Base-by-base conservation (phyloP, 345 rosid species). In the Eucalyptus decipiens region DNA sequence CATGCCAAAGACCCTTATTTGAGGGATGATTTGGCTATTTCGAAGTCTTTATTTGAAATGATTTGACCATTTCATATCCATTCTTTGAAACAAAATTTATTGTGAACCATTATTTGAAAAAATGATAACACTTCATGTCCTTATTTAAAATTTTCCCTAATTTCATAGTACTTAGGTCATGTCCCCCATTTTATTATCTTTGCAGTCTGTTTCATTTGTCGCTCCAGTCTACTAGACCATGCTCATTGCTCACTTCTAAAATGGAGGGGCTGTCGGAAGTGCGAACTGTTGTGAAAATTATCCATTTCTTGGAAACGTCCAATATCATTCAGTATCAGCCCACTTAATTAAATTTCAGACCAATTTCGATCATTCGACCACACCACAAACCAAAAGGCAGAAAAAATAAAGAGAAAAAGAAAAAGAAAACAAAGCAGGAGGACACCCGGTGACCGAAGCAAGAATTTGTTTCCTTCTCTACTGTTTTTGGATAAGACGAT, bases 61-160 rank as follows among this genome's bases (percentile, higher is more conserved):
- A 52, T 52, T 21, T 52, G 58, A 8, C 0, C 1, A 52, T 2
- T 52, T 52, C 26, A 52, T 52, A 21, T 52, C 58, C 58, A 0
- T 52, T 21, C 1, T 52, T 52, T 19, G 2, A 52, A 52, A 52
- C 5, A 21, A 52, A 52, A 52, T 52, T 4, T 8, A 52, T 0
- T 8, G 0, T 0, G 4, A 52, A 52, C 4, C 1, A 52, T 52
- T 21, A 52, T 52, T 52, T 52, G 2, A 52, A 8, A 52, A 52
- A 52, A 52, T 52, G 1, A 52, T 1, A 19, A 19, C 4, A 52
- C 5, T 19, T 19, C 4, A 4, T 18, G 1, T 19, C 0, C 0
- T 52, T 19, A 52, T 52, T 51, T 8, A 52, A 0, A 52, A 52
- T 52, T 4, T 52, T 21, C 1, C 24, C 1, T 8, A 52, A 19